These are phyloP conservation scores for Tilletiopsis washingtonensis DNA, from an alignment of 1,284 basidiomycete genomes.

Conservation along the genomic window DNA sequence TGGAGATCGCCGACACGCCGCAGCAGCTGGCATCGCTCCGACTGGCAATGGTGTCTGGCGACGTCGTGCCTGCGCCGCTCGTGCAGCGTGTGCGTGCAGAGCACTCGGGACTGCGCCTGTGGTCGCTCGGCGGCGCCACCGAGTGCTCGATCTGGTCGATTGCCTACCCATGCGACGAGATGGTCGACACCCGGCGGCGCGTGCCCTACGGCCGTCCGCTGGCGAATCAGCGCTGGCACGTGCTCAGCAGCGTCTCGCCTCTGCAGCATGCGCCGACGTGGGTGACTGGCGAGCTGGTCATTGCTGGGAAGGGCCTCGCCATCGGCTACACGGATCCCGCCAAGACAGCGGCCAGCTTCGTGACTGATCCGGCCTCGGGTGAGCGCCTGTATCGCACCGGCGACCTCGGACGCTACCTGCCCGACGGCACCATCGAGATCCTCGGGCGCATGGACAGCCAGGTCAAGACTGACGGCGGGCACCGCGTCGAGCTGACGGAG, in stretches of 20 bases:
- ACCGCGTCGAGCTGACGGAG: constrained; percentile 43
- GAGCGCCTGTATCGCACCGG: constrained; percentile 38
- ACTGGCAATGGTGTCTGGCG: background rate
- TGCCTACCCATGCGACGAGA: background rate
- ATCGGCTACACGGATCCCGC: constrained; percentile 33
- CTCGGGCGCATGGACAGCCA: constrained; percentile 30
- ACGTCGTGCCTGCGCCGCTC: background rate
- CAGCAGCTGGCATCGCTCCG: background rate
- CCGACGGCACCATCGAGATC: constrained; percentile 30
- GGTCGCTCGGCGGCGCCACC: background rate
- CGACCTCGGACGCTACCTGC: constrained; percentile 35
- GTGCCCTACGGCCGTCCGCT: background rate
- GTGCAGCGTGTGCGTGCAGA: background rate
- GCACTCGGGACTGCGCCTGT: background rate
- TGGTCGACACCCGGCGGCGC: background rate
- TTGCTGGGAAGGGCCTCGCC: constrained; percentile 39
- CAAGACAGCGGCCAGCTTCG: constrained; percentile 31
- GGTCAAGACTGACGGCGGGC: constrained; percentile 39
- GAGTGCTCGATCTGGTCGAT: background rate
- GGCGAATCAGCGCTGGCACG: background rate
- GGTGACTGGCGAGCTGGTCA: constrained; percentile 27
- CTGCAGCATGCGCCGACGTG: background rate
- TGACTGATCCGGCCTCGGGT: constrained; percentile 18
- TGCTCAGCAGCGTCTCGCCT: background rate
- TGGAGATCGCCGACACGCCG: background rate